Conservation (phyloP, 2,329 filamentous ascomycete species). For the Aspergillus uvarum region DNA sequence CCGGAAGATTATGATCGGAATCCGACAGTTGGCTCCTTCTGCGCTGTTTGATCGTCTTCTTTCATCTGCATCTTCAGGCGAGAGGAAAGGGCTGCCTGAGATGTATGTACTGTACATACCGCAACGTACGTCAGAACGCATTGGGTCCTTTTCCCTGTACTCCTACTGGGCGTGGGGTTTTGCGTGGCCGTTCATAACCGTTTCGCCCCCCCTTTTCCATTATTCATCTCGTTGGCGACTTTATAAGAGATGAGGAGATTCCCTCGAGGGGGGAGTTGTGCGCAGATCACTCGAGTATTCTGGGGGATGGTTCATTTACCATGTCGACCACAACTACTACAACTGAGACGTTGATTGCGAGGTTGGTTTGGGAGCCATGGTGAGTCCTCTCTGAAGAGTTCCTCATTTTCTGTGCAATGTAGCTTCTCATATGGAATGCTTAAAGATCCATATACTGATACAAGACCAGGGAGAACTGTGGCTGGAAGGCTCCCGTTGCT, state of each 20-base stretch:
- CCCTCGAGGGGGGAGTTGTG: not conserved
- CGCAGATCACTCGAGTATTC: not conserved
- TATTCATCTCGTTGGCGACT: not conserved
- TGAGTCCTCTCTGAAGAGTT: conserved; percentile 19
- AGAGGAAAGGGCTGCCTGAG: not conserved
- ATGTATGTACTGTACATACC: not conserved
- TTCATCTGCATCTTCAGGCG: not conserved
- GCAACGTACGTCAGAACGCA: conserved; percentile 1
- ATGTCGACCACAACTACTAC: conserved; percentile 18
- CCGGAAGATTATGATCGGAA: not conserved
- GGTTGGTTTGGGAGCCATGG: conserved; percentile 35
- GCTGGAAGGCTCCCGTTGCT: conserved; percentile 12
- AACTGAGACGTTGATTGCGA: conserved; percentile 26
- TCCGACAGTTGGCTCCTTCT: not conserved
- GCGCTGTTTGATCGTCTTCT: not conserved
- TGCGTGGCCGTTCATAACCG: not conserved
- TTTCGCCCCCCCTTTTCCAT: not conserved
- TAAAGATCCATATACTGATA: conserved; percentile 2
- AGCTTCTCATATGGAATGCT: not conserved
- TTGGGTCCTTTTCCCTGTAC: not conserved
- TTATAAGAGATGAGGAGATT: not conserved
- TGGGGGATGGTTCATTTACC: not conserved
- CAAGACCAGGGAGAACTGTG: conserved; percentile 24
- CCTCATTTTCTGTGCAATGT: no score
- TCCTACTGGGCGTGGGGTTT: not conserved